Evolutionary conservation across 2,329 filamentous ascomycete genomes (phyloP).

Genomic region (Thyridium curvatum): DNA sequence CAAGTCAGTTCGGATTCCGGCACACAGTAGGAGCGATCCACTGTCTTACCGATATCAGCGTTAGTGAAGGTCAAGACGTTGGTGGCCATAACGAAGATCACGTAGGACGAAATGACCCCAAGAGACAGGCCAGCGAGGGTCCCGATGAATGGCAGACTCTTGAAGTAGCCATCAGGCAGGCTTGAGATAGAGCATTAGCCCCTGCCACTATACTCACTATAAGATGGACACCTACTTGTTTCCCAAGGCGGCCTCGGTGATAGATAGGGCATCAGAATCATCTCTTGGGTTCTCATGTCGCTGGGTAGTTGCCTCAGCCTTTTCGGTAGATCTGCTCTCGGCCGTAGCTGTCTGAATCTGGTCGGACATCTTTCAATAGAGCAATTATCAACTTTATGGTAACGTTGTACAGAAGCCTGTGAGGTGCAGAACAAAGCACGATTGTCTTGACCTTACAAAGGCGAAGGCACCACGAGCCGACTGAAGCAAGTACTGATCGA

Average conservation of each 20-base stretch:
- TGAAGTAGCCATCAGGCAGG: conserved; percentile 27
- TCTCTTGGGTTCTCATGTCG: too few relatives aligned
- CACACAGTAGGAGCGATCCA: neutral
- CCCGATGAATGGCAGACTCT: conserved; percentile 24
- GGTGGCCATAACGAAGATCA: conserved; percentile 27
- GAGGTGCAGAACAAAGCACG: too few relatives aligned
- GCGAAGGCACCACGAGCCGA: too few relatives aligned
- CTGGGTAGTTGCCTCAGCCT: too few relatives aligned
- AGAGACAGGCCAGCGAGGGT: conserved; percentile 25
- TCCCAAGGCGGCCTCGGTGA: conserved; percentile 23
- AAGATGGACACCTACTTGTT: conserved; percentile 12
- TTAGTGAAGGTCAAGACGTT: conserved; percentile 20
- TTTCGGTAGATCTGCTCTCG: too few relatives aligned
- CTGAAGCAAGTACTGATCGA: too few relatives aligned
- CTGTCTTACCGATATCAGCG: conserved; percentile 4
- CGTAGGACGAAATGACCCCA: conserved; percentile 26
- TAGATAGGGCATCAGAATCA: conserved; percentile 20
- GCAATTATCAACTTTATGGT: too few relatives aligned
- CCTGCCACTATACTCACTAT: conserved; percentile 5
- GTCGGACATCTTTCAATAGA: too few relatives aligned
- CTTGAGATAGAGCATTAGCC: neutral
- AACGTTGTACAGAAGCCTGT: too few relatives aligned
- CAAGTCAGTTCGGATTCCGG: neutral
- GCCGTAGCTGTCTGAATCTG: too few relatives aligned
- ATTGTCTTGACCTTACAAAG: too few relatives aligned